Percentiles rank a stretch among this genome's conserved stretches.
phyloP scores from a whole-genome alignment of 345 rosid species.

The Trapa bicornis region DNA sequence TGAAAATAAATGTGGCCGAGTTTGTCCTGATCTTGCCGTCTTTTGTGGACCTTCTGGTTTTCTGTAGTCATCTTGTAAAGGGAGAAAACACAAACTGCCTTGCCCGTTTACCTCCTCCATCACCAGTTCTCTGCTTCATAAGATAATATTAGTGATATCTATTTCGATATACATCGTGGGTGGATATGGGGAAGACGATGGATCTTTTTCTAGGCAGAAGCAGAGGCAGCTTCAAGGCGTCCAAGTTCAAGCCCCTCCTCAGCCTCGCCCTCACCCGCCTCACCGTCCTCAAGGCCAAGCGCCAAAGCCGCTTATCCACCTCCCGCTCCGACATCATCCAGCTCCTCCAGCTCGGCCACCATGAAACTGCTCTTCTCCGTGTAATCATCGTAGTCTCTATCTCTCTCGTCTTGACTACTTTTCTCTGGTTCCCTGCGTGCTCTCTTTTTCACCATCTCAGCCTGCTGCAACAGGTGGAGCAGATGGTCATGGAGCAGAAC shows the following conservation, averaged over 20 bases:
- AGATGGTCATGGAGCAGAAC: constrained; percentile 56
- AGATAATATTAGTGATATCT: too few relatives aligned
- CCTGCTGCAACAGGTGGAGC: constrained; percentile 33
- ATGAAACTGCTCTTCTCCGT: constrained; percentile 65
- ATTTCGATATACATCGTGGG: too few relatives aligned
- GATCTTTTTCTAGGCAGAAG: constrained; percentile 58
- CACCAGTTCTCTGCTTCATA: background rate
- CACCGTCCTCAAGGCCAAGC: constrained; percentile 58
- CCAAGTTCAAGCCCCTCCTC: constrained; percentile 50
- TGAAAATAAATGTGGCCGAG: too few relatives aligned
- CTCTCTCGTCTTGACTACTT: background rate
- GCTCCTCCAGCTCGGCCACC: constrained; percentile 61
- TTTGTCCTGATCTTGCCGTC: too few relatives aligned
- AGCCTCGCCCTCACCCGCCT: constrained; percentile 61
- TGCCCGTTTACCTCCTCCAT: background rate
- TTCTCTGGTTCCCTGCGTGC: background rate
- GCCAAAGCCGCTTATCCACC: constrained; percentile 34
- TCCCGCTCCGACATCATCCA: constrained; percentile 63
- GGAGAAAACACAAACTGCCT: constrained; percentile 1
- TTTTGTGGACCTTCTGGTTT: too few relatives aligned
- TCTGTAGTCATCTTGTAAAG: constrained; percentile 20
- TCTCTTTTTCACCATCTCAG: background rate
- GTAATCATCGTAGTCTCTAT: constrained; percentile 14
- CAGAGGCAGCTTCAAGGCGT: constrained; percentile 25
- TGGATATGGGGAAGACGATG: constrained; percentile 64